Base-by-base conservation (phyloP, 2,329 filamentous ascomycete species). In the Paraphaeosphaeria sporulosa region DNA sequence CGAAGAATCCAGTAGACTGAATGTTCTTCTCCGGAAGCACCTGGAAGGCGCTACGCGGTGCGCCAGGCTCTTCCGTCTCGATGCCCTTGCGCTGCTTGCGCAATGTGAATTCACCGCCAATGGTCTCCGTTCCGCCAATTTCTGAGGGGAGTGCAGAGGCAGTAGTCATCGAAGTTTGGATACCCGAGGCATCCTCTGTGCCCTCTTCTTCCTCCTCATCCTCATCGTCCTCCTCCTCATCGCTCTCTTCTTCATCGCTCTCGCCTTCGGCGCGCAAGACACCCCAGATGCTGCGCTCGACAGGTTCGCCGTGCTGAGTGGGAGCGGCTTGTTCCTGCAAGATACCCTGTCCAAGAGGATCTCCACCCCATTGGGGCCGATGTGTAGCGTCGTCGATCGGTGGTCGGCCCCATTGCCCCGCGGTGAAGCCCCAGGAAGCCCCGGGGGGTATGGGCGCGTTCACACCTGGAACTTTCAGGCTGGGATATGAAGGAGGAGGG, bases 401-500 rank as follows among this genome's bases (percentile, higher is more conserved):
- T 0, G 95, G 94, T 76, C 98, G 98, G 53, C 95, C 95, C 83
- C 94, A 99, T 61, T 94, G 94, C 61, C 95, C 95, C 8, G 94
- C 93, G 68, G 94, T 91, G 78, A 96, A 99, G 2, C 95, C 95
- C 95, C 95, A 99, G 59, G 89, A 87, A 25, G 91, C 94, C 50
- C 94, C 94, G 1, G 92, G 85, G 2, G 95, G 95, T 12, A 94
- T 92, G 4, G 95, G 93, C 1, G 94, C 93, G 76, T 98, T 99
- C 49, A 99, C 86, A 47, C 95, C 95, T 9, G 95, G 91, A 61
- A 99, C 93, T 76, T 95, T 96, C 55, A 98, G 84, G n/a, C 92
- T 92, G 23, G 95, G 94, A 76, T 99, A 99, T 9, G 93, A 96
- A 6, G 94, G 94, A 1, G 95, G 94, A 25, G 94, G 93, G 0